These are phyloP conservation scores for Flaveria floridana DNA, from an alignment of 140 eudicot genomes.

Conservation along the genomic window DNA sequence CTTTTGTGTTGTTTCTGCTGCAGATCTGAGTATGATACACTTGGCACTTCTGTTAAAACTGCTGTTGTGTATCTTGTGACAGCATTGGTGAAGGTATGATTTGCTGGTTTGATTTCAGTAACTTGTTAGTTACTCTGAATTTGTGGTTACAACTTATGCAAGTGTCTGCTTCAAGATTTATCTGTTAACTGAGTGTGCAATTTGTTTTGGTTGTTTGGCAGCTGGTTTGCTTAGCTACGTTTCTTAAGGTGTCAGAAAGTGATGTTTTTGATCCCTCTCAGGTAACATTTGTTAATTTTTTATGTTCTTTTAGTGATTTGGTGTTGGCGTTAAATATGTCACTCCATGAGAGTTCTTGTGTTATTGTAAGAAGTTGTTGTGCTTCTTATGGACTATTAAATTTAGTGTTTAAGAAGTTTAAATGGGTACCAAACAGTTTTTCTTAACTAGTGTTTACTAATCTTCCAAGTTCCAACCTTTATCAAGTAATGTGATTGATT, in stretches of 20 bases:
- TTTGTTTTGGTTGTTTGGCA: conserved; percentile 32
- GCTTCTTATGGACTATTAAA: neutral
- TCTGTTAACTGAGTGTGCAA: conserved; percentile 8
- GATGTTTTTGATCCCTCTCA: conserved; percentile 91
- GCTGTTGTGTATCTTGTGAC: conserved; percentile 89
- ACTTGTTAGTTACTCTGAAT: conserved; percentile 5
- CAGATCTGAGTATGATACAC: conserved; percentile 96
- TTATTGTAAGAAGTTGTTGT: conserved; percentile 1
- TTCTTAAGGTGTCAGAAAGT: conserved; percentile 85
- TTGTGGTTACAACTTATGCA: neutral
- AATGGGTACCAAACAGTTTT: neutral
- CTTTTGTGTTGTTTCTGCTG: conserved; percentile 16
- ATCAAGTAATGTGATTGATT: neutral
- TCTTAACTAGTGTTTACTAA: neutral
- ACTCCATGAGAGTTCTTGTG: conserved; percentile 4
- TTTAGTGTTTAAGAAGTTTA: neutral
- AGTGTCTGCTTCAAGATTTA: neutral
- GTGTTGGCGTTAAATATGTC: neutral
- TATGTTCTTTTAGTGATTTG: neutral
- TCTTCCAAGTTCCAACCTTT: neutral
- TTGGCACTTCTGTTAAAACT: conserved; percentile 82
- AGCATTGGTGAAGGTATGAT: conserved; percentile 74
- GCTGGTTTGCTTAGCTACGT: conserved; percentile 96
- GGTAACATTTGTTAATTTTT: conserved; percentile 40
- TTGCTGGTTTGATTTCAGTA: conserved; percentile 9